Evolutionary conservation across 495 filamentous ascomycete genomes (phyloP), one percentile per base, ranked within the genome.

Genomic region (Penicillium riverlandense): DNA sequence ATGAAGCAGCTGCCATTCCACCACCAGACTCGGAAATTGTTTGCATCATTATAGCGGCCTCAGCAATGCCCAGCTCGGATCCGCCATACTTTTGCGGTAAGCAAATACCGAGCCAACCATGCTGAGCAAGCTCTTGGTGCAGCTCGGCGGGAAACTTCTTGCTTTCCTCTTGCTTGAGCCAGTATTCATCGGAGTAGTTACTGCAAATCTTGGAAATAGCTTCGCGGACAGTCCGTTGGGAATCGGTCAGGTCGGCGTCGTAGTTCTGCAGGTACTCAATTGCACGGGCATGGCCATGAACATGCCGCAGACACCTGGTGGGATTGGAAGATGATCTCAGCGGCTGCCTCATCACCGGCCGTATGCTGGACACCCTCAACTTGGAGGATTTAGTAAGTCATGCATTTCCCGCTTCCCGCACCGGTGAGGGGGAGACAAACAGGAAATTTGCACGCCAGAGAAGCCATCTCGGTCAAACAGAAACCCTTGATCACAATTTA

Each of bases 1-100:
- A 70, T 47, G 90, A 84, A 0, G 87, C 84, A 6, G 85, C 86
- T 7, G 84, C 84, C 63, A 89, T 85, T 4, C 85, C 84, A 29
- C 84, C 86, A 7, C 85, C 85, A 29, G 78, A 79, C 65, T 88
- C 84, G 13, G 83, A 74, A 45, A 90, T 87, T 14, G 84, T 86
- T 49, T 90, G 86, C 69, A 90, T 75, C 83, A 90, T 87, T 77
- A 88, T 85, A 2, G 84, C 86, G 6, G 86, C 86, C 55, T 90
- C 86, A 12, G 82, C 83, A 39, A 90, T 83, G 54, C 85, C 86
- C 35, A 92, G 63, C 8, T 84, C 83, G 12, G 83, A 71, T 5
- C 85, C 86, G 9, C 86, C 85, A 1, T 86, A 74, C 7, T 78
- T 71, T 58, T 85, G 79, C 0, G 84, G 84, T 13, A 90, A 65